Conservation (phyloP, 2,329 filamentous ascomycete species). For the Zymoseptoria ardabiliae region DNA sequence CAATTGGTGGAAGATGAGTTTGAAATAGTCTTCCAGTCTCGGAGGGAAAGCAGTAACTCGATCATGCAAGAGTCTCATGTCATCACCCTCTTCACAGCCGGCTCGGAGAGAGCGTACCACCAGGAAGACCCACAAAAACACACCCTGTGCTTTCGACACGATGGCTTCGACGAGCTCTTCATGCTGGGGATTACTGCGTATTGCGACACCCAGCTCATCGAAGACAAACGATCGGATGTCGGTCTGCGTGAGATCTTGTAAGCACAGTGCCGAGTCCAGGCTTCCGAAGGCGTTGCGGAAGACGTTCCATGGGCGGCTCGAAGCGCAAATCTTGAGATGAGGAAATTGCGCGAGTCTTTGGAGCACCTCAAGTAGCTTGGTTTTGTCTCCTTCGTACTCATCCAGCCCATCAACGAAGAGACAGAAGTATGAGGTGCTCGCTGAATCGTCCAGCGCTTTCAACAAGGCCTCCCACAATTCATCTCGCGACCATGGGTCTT, state of each 20-base stretch:
- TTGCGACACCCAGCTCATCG: background rate
- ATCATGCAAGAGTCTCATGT: constrained; percentile 3
- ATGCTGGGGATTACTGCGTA: background rate
- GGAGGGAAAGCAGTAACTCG: constrained; percentile 5
- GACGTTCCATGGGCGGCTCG: constrained; percentile 8
- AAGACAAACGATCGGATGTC: background rate
- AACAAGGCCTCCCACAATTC: constrained; percentile 2
- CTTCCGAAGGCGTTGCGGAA: constrained; percentile 3
- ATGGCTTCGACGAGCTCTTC: constrained; percentile 2
- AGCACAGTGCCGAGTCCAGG: background rate
- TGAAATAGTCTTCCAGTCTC: constrained; percentile 11
- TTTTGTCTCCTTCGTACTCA: constrained; percentile 12
- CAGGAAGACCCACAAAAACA: constrained; percentile 10
- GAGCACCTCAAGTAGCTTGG: background rate
- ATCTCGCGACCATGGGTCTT: background rate
- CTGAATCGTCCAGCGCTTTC: background rate
- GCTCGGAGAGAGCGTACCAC: constrained; percentile 7
- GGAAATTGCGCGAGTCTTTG: background rate
- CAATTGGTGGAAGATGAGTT: constrained; percentile 6
- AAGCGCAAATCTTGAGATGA: constrained; percentile 5
- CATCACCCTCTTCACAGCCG: constrained; percentile 9
- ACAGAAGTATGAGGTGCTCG: constrained; percentile 4
- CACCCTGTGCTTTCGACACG: constrained; percentile 4
- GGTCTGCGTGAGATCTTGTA: constrained; percentile 1
- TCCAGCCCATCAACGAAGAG: constrained; percentile 20